Evolutionary conservation across 2,329 filamentous ascomycete genomes (phyloP), one percentile per base, ranked within the genome.

Genomic region (Xylariaceae sp.): DNA sequence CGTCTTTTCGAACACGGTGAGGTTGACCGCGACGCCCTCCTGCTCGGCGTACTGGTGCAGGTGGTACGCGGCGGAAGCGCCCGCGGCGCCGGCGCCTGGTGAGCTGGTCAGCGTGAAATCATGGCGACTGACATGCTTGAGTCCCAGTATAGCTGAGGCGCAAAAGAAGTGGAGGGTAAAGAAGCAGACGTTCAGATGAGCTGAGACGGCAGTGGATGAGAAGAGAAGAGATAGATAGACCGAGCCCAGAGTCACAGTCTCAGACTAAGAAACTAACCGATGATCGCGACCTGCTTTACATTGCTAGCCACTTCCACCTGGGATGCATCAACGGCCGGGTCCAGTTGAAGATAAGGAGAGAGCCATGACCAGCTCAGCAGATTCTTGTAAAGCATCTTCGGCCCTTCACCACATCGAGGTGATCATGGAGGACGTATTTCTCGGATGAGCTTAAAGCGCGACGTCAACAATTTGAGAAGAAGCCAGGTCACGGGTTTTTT

Each of bases 1-100:
- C 12, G 77, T 78, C 46, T 80, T 82, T 52, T 98, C 92, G 56
- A 90, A 95, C 18, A 98, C 67, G 15, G 88, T 94, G 49, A 96
- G 81, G 45, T 94, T 83, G 38, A 90, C 54, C 2, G 69, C 63
- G 13, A 83, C 58, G 13, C 64, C 64, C n/a, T 69, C 66, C 37
- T 74, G 60, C 4, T 73, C 60, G 15, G 85, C 82, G 56, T 80
- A 89, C 50, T 81, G 75, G 24, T 72, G 70, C 29, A 98, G 67
- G 51, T 90, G 77, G 58, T 92, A 94, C 1, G 92, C 89, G 3
- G 88, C 68, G 2, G 89, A 94, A 4, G 92, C 77, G 19, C 92
- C 92, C 19, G 78, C 90, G 27, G 92, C 81, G 29, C 92, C 92
- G 46, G 90, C 90, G 41, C 92, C 90, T 94, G 42, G 31, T 15